Evolutionary conservation across 1,284 basidiomycete genomes (phyloP), one percentile per base, ranked within the genome.

Genomic region (Stygiomarasmius scandens): DNA sequence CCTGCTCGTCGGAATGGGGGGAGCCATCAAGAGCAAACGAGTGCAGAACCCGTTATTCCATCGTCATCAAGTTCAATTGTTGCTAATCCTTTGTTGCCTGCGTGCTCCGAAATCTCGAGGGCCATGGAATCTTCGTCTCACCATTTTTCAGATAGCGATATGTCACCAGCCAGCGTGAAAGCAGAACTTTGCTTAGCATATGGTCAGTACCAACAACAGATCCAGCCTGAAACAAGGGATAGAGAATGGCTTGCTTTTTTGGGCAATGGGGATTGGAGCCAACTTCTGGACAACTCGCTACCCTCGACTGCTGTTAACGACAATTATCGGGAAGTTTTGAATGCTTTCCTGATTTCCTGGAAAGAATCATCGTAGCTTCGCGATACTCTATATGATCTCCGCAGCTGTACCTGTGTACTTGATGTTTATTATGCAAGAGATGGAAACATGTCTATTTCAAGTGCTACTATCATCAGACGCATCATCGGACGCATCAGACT

Each of bases 111-210:
- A 44, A 67, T 81, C 34, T 56, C 74, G n/a, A 72, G 69, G 1
- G 63, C 78, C 14, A 57, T 73, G 56, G 64, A 68, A 55, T 55
- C 48, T 41, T 25, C 25, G 41, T 32, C 55, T 55, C 5, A 44
- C 14, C 49, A n/a, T 20, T 44, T 41, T 12, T 38, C 38, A 24
- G 41, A 43, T 32, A 55, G 61, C 5, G 36, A 49, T n/a, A 32
- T 32, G 12, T 62, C 66, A 46, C 57, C 67, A 16, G 48, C 66
- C 16, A 65, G 65, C 55, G 69, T 81, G 61, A 82, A 83, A 68
- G 78, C 77, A 58, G 72, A 78, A 29, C 73, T 87, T 27, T 63
- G 85, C 38, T 58, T 69, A 52, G 75, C 80, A 19, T 85, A 79
- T 59, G 77, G 74, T 23, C 67, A 69, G 32, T 66, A 84, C 23